Conservation (phyloP, 1,139 yeast genomes). For the Candida pseudoviswanathii region DNA sequence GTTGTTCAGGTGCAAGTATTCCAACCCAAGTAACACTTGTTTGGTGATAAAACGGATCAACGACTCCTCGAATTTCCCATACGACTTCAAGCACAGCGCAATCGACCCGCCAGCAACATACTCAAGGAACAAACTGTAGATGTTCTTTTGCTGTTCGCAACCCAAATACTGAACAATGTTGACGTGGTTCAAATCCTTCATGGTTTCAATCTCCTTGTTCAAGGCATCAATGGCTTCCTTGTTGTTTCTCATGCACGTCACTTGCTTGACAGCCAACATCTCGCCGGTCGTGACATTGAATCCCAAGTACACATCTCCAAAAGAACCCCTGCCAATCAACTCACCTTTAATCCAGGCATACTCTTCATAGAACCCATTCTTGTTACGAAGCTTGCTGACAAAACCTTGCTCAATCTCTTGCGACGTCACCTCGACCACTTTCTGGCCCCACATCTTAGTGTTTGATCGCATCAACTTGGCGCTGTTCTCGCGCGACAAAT, state of each 20-base stretch:
- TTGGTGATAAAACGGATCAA: conserved; percentile 71
- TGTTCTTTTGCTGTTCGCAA: conserved; percentile 74
- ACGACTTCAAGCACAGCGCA: conserved; percentile 78
- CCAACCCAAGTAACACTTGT: conserved; percentile 82
- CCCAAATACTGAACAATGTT: conserved; percentile 96
- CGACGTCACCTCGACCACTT: conserved; percentile 87
- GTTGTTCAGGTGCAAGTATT: conserved; percentile 84
- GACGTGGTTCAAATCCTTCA: conserved; percentile 91
- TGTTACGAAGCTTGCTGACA: conserved; percentile 60
- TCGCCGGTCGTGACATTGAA: conserved; percentile 96
- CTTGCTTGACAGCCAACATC: conserved; percentile 98
- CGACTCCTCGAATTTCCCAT: conserved; percentile 83
- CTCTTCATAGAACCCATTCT: conserved; percentile 70
- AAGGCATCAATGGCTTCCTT: conserved; percentile 77
- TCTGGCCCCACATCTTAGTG: conserved; percentile 98
- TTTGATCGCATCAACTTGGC: conserved; percentile 61
- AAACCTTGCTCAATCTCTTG: conserved; percentile 60
- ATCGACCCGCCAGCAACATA: conserved; percentile 98
- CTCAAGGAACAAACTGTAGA: conserved; percentile 85
- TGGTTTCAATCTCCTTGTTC: conserved; percentile 87
- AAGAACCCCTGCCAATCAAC: conserved; percentile 93
- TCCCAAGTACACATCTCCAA: conserved; percentile 94
- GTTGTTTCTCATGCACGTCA: conserved; percentile 35
- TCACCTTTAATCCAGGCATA: conserved; percentile 99
- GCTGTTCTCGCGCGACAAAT: conserved; percentile 13